Conservation (phyloP, 2,329 filamentous ascomycete species). For the Cercospora nicotianae region DNA sequence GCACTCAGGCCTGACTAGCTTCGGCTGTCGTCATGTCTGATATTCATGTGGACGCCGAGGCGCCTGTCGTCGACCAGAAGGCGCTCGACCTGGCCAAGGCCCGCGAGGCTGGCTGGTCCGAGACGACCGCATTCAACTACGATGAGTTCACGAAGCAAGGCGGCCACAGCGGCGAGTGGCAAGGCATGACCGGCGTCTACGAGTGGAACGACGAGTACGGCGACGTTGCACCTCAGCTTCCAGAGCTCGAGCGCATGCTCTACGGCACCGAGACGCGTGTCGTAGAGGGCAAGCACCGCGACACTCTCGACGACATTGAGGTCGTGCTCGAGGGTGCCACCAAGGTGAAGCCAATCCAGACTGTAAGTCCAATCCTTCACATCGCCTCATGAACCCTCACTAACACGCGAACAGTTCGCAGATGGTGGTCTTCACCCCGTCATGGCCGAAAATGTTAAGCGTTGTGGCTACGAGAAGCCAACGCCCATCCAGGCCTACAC, state of each 20-base stretch:
- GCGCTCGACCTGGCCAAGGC: slow-evolving; percentile 12
- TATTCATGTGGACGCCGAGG: background rate
- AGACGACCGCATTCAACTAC: slow-evolving; percentile 34
- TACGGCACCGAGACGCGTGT: slow-evolving; percentile 61
- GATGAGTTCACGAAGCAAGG: slow-evolving; percentile 26
- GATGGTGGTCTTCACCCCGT: slow-evolving; percentile 81
- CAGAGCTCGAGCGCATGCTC: slow-evolving; percentile 71
- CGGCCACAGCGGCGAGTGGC: slow-evolving; percentile 45
- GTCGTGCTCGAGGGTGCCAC: slow-evolving; percentile 53
- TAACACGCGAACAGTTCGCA: slow-evolving; percentile 56
- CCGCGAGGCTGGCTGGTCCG: slow-evolving; percentile 34
- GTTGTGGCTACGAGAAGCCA: slow-evolving; percentile 68
- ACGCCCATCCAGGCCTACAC: slow-evolving; percentile 88
- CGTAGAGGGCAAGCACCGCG: slow-evolving; percentile 63
- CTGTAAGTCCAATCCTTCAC: slow-evolving; percentile 44
- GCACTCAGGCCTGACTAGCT: background rate
- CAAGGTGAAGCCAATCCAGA: slow-evolving; percentile 50
- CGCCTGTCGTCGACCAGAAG: slow-evolving; percentile 5
- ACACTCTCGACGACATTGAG: slow-evolving; percentile 53
- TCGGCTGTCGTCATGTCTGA: background rate
- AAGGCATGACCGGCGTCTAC: slow-evolving; percentile 65
- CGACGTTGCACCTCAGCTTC: slow-evolving; percentile 73
- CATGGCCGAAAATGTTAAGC: slow-evolving; percentile 73
- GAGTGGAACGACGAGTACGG: slow-evolving; percentile 84
- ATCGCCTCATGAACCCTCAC: slow-evolving; percentile 5